Evolutionary conservation across 2,329 filamentous ascomycete species (phyloP).

Genomic region (Pyrenochaeta sp.): DNA sequence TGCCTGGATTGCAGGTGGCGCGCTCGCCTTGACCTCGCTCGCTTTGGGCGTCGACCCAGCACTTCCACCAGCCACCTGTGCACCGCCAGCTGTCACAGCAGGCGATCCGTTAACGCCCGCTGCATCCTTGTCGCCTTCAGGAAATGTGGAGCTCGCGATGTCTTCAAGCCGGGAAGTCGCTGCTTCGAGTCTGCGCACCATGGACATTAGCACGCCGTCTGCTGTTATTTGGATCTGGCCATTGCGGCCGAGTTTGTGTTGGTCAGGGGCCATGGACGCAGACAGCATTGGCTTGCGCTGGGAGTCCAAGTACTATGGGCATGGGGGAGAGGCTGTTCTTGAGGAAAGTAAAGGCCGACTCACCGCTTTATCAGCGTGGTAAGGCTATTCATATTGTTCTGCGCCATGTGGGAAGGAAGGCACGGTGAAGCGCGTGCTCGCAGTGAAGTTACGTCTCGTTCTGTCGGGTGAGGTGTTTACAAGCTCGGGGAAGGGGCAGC

Average conservation of each 20-base stretch:
- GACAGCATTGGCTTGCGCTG: not conserved
- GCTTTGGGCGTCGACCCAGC: slow-evolving; percentile 25
- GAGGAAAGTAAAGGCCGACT: slow-evolving; percentile 37
- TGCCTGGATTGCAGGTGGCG: slow-evolving; percentile 76
- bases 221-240: slow-evolving; percentile 23
- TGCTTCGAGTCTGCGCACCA: slow-evolving; percentile 82
- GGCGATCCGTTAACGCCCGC: slow-evolving; percentile 35
- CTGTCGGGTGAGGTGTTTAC: slow-evolving; percentile 15
- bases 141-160: slow-evolving; percentile 78
- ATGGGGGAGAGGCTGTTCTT: not conserved
- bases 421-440: slow-evolving; percentile 25
- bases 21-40: slow-evolving; percentile 48
- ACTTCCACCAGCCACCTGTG: too few species aligned
- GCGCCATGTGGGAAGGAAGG: slow-evolving; percentile 66
- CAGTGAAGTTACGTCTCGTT: slow-evolving; percentile 33
- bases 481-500: slow-evolving; percentile 35
- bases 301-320: not conserved
- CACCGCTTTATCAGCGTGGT: slow-evolving; percentile 99
- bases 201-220: slow-evolving; percentile 58
- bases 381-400: slow-evolving; percentile 92
- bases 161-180: slow-evolving; percentile 96
- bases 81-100: slow-evolving; percentile 26
- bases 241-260: slow-evolving; percentile 24
- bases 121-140: slow-evolving; percentile 28
- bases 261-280: slow-evolving; percentile 8